phyloP scores from a whole-genome alignment of 805 yeast genomes.

The Metschnikowia bowlesiae region DNA sequence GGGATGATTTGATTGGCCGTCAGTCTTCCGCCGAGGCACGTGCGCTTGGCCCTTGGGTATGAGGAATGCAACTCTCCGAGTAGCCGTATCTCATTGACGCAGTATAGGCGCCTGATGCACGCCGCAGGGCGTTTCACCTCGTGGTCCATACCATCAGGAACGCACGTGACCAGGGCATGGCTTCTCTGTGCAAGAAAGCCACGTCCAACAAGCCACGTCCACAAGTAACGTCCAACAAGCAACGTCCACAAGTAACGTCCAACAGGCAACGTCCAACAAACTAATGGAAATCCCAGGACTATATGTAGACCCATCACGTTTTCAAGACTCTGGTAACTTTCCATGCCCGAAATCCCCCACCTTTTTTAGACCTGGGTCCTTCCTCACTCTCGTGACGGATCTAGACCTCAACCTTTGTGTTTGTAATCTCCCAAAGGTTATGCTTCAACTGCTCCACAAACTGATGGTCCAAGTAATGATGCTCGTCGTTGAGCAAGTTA shows the following conservation, averaged over 20 bases:
- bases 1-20: background rate
- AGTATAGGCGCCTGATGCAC: background rate
- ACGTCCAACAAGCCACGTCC: no score
- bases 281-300: background rate
- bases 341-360: no score
- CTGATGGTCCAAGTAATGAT: conserved; percentile 44
- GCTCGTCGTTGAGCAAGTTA: conserved; percentile 28
- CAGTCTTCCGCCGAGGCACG: background rate
- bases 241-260: no score
- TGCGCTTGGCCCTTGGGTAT: no score
- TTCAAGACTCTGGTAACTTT: no score
- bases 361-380: no score
- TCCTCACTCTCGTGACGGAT: no score
- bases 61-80: no score
- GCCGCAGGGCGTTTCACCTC: background rate
- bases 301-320: no score
- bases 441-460: conserved; percentile 52
- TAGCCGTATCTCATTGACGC: background rate
- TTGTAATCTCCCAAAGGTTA: conserved; percentile 29
- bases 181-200: no score
- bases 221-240: background rate
- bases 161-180: no score
- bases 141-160: no score
- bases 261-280: background rate
- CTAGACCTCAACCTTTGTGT: background rate